A percentile compares a stretch with the other conserved stretches of the same genome.
Conservation (phyloP, 768 basidiomycete species). For the Lentinula sp. region DNA sequence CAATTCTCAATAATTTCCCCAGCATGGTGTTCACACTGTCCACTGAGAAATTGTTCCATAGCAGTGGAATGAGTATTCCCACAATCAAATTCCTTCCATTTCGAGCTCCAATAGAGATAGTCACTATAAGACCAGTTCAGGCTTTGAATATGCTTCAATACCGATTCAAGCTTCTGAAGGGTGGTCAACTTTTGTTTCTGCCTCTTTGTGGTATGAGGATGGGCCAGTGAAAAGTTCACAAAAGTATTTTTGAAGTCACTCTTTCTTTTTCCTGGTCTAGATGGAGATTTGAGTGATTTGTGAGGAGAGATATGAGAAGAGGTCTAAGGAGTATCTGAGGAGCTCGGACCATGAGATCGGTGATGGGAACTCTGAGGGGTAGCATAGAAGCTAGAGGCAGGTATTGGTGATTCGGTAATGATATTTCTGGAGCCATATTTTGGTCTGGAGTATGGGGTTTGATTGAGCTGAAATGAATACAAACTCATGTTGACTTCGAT, state of each 20-base stretch:
- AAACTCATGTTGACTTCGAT: neutral
- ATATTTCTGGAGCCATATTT: neutral
- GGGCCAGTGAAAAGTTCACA: too few relatives aligned
- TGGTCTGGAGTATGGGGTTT: neutral
- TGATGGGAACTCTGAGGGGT: too few relatives aligned
- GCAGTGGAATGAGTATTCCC: neutral
- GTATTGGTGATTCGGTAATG: neutral
- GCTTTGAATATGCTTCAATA: neutral
- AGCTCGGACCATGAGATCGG: too few relatives aligned
- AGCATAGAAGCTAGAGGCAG: neutral
- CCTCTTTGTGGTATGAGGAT: neutral
- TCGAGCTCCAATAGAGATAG: neutral
- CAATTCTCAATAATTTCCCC: constrained; percentile 7
- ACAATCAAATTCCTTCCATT: neutral
- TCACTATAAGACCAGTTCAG: neutral
- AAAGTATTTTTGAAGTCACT: too few relatives aligned
- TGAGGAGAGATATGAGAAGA: too few relatives aligned
- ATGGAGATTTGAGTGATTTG: too few relatives aligned
- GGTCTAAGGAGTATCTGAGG: too few relatives aligned
- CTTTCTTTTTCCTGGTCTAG: too few relatives aligned
- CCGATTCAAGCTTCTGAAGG: neutral
- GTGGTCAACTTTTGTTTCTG: neutral
- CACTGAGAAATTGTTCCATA: constrained; percentile 3
- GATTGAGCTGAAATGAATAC: neutral
- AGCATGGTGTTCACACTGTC: neutral